These are phyloP conservation scores for Tolypocladium capitatum DNA, from an alignment of 2,329 filamentous ascomycete species.

Conservation along the genomic window DNA sequence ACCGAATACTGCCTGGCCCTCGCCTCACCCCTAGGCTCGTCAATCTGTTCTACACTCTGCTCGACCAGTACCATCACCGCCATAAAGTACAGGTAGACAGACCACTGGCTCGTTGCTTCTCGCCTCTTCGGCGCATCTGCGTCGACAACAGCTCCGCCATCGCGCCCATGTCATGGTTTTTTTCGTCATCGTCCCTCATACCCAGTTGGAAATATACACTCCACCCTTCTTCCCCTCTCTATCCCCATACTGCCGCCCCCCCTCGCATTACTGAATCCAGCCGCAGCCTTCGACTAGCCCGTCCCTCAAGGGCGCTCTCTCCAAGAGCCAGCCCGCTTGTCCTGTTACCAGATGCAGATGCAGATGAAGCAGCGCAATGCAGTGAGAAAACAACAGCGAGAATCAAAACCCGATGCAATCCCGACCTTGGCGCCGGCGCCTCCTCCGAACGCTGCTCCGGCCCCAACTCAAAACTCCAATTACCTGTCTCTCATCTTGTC, in stretches of 20 bases:
- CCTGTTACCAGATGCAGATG: conserved; percentile 6
- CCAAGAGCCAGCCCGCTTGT: background rate
- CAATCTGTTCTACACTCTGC: background rate
- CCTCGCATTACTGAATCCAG: background rate
- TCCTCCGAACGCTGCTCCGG: conserved; percentile 17
- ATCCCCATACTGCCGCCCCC: background rate
- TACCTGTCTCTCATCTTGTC: conserved; percentile 7
- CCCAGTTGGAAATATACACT: conserved; percentile 1
- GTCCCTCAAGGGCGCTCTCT: background rate
- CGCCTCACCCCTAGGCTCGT: background rate
- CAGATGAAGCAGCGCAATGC: conserved; percentile 8
- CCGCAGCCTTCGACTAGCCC: background rate
- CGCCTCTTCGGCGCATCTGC: background rate
- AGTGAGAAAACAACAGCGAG: conserved; percentile 6
- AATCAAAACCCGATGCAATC: conserved; percentile 8
- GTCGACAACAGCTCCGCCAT: background rate
- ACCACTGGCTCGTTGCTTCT: background rate
- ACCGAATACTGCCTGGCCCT: background rate
- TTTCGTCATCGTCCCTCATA: conserved; percentile 1
- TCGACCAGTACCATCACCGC: background rate
- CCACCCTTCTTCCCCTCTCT: background rate
- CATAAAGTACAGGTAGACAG: background rate
- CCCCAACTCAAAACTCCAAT: conserved; percentile 18
- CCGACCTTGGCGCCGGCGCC: conserved; percentile 8
- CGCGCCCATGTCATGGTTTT: background rate